phyloP scores from a whole-genome alignment of 2,329 filamentous ascomycete species.

The Madurella mycetomatis region DNA sequence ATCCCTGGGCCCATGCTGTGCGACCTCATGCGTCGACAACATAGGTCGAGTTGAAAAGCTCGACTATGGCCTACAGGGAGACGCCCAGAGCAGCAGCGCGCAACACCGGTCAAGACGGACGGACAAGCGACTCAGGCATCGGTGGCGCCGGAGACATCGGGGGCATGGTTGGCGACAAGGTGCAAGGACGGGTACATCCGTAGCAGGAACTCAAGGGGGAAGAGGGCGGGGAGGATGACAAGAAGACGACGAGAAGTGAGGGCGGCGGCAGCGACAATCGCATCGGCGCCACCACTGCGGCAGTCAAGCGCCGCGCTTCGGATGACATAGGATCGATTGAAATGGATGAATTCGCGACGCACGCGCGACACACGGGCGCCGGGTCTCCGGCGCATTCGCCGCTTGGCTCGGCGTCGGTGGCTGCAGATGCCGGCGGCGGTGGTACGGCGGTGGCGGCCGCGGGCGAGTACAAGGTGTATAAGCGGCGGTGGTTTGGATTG shows the following conservation, averaged over 20 bases:
- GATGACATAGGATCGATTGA: constrained; percentile 10
- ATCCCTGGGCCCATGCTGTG: no score
- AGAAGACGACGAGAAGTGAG: not conserved
- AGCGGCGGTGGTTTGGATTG: constrained; percentile 84
- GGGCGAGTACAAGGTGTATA: constrained; percentile 53
- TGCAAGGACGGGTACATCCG: not conserved
- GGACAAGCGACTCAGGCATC: no score
- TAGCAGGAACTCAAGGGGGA: constrained; percentile 8
- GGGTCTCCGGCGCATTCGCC: not conserved
- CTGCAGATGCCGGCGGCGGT: constrained; percentile 5
- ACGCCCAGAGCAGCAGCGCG: not conserved
- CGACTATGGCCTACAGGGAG: no score
- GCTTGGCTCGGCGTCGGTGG: not conserved
- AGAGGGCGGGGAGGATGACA: constrained; percentile 1
- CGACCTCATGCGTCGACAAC: no score
- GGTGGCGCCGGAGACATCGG: not conserved
- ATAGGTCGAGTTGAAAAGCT: no score
- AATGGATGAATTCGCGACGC: constrained; percentile 4
- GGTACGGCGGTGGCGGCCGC: constrained; percentile 5
- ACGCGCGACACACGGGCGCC: not conserved
- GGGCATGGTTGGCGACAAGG: not conserved
- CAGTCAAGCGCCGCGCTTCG: not conserved
- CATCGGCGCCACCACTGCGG: not conserved
- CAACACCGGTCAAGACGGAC: not conserved
- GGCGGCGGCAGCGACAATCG: not conserved